Percentiles rank a stretch among this genome's conserved stretches.
phyloP scores from a whole-genome alignment of 495 filamentous ascomycete species.

The Tuber aestivum region DNA sequence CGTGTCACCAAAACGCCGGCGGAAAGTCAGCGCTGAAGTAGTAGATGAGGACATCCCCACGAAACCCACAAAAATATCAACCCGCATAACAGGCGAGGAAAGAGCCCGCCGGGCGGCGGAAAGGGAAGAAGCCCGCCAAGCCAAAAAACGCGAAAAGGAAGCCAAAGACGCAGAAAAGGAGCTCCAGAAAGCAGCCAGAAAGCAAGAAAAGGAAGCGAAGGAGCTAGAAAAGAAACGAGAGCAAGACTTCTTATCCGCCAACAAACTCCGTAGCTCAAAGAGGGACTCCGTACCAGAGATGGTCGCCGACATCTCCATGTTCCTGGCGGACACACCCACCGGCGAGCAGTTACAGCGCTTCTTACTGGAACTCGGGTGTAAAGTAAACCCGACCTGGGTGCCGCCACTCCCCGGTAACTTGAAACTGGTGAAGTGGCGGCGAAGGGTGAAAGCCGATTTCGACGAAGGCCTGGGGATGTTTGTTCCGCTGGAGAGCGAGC shows the following conservation, averaged over 20 bases:
- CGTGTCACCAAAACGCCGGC: neutral
- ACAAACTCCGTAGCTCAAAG: constrained; percentile 69
- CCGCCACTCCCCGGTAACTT: constrained; percentile 48
- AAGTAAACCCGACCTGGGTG: constrained; percentile 48
- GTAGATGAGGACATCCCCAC: neutral
- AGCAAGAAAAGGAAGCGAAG: constrained; percentile 53
- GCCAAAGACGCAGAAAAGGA: constrained; percentile 54
- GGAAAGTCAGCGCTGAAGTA: neutral
- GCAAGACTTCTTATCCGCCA: constrained; percentile 65
- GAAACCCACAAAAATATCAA: constrained; percentile 7
- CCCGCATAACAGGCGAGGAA: constrained; percentile 23
- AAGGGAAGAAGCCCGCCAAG: constrained; percentile 17
- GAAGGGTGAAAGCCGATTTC: constrained; percentile 60
- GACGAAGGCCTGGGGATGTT: constrained; percentile 59
- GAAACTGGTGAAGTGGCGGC: constrained; percentile 67
- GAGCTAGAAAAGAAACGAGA: constrained; percentile 59
- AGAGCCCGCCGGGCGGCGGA: constrained; percentile 25
- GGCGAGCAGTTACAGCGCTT: constrained; percentile 52
- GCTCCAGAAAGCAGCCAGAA: constrained; percentile 49
- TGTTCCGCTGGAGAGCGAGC: constrained; percentile 55
- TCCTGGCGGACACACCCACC: constrained; percentile 50
- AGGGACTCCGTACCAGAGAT: constrained; percentile 73
- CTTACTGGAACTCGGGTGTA: constrained; percentile 54
- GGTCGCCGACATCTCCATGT: constrained; percentile 68
- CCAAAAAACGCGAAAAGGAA: constrained; percentile 19